Percentiles rank a stretch among this genome's conserved stretches.
Evolutionary conservation across 805 yeast genomes (phyloP).

Genomic region (Candida khao-thaluensis): DNA sequence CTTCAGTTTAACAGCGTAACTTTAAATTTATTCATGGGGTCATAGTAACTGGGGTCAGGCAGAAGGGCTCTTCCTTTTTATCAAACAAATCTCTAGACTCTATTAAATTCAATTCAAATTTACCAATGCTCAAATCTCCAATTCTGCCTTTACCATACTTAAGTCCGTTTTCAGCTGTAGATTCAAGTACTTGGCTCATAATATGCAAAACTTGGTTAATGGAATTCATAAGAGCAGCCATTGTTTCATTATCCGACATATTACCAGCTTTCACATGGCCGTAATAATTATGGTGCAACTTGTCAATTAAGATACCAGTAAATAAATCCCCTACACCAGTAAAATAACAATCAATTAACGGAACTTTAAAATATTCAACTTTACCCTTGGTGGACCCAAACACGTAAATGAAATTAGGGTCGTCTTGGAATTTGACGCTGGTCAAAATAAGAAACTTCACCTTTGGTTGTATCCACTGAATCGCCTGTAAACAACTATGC

Average conservation of each 20-base stretch:
- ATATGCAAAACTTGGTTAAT: conserved; percentile 57
- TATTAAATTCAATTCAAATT: conserved; percentile 68
- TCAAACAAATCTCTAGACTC: conserved; percentile 49
- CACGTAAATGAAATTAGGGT: neutral
- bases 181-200: conserved; percentile 50
- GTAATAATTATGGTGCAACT: conserved; percentile 37
- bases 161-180: conserved; percentile 37
- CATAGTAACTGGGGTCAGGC: too few relatives aligned
- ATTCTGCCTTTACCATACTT: conserved; percentile 36
- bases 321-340: conserved; percentile 95
- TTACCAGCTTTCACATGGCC: neutral
- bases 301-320: conserved; percentile 72
- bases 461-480: conserved; percentile 44
- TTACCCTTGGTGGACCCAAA: neutral
- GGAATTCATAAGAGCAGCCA: conserved; percentile 24
- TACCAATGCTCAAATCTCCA: conserved; percentile 63
- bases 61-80: conserved; percentile 5
- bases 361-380: conserved; percentile 46
- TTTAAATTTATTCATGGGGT: too few relatives aligned
- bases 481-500: conserved; percentile 44
- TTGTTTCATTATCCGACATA: neutral
- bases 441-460: conserved; percentile 1
- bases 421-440: conserved; percentile 9
- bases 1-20: too few relatives aligned
- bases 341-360: conserved; percentile 73